Evolutionary conservation across 75 land plant genomes (phyloP), one percentile per base, ranked within the genome.

Genomic region (Cupressus sempervirens): DNA sequence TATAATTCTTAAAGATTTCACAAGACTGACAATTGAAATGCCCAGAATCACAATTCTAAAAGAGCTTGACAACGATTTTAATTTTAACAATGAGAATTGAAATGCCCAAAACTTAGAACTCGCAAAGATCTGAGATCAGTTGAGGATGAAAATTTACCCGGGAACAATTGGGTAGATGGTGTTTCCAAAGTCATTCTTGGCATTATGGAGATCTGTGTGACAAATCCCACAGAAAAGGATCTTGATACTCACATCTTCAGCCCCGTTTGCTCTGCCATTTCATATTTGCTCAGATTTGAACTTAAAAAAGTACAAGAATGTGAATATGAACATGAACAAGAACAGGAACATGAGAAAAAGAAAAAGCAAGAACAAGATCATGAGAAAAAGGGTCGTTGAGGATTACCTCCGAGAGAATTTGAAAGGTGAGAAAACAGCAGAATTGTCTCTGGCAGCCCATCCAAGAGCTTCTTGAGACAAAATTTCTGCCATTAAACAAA

Each of bases 221-320:
- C 96, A 95, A 29, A 95, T 91, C 23, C 96, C 96, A 56, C 96
- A 95, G 80, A 90, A 95, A 38, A 91, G 53, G 46, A 95, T 84
- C 87, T 93, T 87, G 34, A 95, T 90, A 30, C 84, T 88, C 83
- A 95, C 95, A 77, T 93, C 96, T 1, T 90, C 85, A 1, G 84
- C 72, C 18, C 95, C 92, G 20, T 88, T 90, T 10, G 65, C 58
- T 77, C 91, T 90, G 90, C 76, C 76, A 38, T 7, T 41, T 79
- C 43, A 41, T 34, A 40, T 43, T n/a, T 43, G 1, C 7, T 14
- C n/a, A 23, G 23, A 79, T 23, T 0, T 48, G 10, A 38, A 38
- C 40, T 38, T 2, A 38, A 38, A 23, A 10, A n/a, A 14, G 1
- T 7, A 79, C 20, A 12, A 14, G 85, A 7, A 41, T 2, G 32